These are phyloP conservation scores for Brassica carinata DNA, from an alignment of 345 rosid species.

Conservation along the genomic window DNA sequence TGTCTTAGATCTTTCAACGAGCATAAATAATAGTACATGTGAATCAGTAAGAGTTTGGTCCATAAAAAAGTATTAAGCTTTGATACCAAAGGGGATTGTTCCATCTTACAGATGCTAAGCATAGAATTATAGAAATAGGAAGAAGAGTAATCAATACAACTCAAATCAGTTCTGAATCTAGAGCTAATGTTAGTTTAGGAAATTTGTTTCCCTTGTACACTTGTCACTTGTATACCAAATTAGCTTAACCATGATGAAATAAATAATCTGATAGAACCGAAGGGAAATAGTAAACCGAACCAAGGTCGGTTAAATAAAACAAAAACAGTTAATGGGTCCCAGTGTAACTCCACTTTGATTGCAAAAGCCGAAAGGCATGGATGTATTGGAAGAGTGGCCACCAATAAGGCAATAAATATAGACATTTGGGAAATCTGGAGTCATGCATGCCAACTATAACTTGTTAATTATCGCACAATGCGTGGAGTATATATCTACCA, in stretches of 20 bases:
- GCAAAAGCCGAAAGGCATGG: conserved; percentile 39
- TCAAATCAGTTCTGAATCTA: background rate
- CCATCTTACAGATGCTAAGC: background rate
- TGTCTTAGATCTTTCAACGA: background rate
- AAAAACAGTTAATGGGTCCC: conserved; percentile 29
- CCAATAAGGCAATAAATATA: background rate
- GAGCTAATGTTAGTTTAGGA: background rate
- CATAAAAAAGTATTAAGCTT: background rate
- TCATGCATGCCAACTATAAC: conserved; percentile 33
- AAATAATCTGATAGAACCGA: background rate
- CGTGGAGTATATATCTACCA: background rate
- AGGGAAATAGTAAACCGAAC: conserved; percentile 14
- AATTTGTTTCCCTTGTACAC: background rate
- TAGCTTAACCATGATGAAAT: background rate
- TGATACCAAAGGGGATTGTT: background rate
- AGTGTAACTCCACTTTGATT: conserved; percentile 25
- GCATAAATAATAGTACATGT: background rate
- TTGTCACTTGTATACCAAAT: background rate
- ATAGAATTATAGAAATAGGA: background rate
- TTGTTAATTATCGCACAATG: background rate
- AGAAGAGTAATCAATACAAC: background rate
- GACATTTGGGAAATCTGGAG: conserved; percentile 3
- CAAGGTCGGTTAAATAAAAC: conserved; percentile 34
- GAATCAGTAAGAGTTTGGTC: background rate
- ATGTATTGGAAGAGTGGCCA: conserved; percentile 27